A percentile compares a stretch with the other conserved stretches of the same genome.
These are phyloP conservation scores for Colletotrichum cordylinicola DNA, from an alignment of 2,329 filamentous ascomycete species.

Conservation along the genomic window DNA sequence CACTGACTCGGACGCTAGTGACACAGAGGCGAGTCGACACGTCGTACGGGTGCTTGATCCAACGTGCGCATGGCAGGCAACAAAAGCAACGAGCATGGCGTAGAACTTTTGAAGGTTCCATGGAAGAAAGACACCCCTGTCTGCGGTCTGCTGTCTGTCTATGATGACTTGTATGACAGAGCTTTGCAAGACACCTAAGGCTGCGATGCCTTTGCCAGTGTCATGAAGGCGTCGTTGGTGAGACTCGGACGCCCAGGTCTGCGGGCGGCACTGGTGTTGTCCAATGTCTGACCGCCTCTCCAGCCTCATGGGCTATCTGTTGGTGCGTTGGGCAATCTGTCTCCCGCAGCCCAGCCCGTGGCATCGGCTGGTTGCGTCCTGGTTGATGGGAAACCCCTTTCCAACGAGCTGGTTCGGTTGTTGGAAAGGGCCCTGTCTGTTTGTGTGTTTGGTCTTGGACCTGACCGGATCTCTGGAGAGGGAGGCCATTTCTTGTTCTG, in stretches of 20 bases:
- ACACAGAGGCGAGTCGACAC: constrained; percentile 2
- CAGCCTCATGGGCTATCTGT: not conserved
- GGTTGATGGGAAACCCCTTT: not conserved
- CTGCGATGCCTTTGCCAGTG: not conserved
- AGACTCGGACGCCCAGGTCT: not conserved
- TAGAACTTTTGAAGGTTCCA: not conserved
- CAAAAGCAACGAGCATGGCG: constrained; percentile 12
- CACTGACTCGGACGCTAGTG: not conserved
- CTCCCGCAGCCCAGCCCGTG: not conserved
- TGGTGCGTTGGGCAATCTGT: not conserved
- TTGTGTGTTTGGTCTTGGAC: not conserved
- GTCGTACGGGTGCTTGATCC: not conserved
- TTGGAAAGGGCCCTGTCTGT: not conserved
- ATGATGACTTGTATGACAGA: too few species aligned
- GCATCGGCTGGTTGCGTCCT: not conserved
- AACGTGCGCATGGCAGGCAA: not conserved
- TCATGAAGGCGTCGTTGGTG: not conserved
- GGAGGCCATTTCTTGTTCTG: not conserved
- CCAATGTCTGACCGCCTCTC: not conserved
- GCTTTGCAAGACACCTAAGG: not conserved
- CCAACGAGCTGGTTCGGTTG: constrained; percentile 5
- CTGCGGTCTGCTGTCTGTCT: not conserved
- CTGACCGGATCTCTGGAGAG: not conserved
- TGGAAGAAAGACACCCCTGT: not conserved
- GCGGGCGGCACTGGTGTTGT: not conserved